A percentile compares a stretch with the other conserved stretches of the same genome.
These are phyloP conservation scores for Diplodia intermedia DNA, from an alignment of 2,329 filamentous ascomycete species.

Conservation along the genomic window DNA sequence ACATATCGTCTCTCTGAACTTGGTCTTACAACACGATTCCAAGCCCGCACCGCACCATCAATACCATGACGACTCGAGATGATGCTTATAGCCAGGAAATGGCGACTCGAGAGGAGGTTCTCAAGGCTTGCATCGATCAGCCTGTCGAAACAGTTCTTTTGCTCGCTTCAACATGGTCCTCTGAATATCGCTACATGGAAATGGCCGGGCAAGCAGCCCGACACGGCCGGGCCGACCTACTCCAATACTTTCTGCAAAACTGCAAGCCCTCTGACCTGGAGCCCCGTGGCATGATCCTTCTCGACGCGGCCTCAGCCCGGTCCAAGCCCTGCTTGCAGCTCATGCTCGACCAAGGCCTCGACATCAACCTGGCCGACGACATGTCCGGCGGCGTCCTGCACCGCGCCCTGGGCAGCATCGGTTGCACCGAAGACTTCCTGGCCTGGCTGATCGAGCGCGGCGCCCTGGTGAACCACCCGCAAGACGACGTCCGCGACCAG, in stretches of 20 bases:
- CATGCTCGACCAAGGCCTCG: background rate
- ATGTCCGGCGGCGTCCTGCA: background rate
- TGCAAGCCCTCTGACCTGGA: background rate
- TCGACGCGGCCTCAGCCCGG: background rate
- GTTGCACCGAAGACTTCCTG: background rate
- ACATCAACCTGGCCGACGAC: background rate
- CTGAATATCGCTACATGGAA: background rate
- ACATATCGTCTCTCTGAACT: too few species aligned
- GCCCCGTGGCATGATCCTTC: background rate
- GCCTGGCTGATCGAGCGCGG: background rate
- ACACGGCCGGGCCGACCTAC: background rate
- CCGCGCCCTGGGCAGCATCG: background rate
- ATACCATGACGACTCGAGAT: too few species aligned
- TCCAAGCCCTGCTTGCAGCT: background rate
- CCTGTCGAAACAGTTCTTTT: background rate
- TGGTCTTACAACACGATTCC: background rate
- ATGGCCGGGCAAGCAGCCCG: too few species aligned
- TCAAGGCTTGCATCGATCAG: background rate
- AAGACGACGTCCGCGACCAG: background rate
- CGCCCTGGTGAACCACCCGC: background rate
- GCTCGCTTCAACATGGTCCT: background rate
- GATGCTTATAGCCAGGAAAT: background rate
- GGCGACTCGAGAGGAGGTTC: background rate
- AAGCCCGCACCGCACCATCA: too few species aligned
- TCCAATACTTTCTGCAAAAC: background rate